Base-by-base conservation (phyloP, 2,329 filamentous ascomycete species). In the Monosporascus sp. region DNA sequence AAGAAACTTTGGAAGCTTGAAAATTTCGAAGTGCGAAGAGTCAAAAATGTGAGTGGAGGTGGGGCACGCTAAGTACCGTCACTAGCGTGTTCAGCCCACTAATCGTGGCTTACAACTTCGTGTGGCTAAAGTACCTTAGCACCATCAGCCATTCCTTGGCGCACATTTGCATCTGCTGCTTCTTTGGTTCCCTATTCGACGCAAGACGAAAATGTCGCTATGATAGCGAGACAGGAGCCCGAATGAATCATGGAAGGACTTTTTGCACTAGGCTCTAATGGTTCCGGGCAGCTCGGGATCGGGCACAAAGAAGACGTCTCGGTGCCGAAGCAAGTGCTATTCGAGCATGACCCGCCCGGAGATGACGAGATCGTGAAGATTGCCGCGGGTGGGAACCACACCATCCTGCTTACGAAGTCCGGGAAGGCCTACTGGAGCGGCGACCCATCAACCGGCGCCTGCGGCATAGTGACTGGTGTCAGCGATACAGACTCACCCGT, bases 351-450 rank as follows among this genome's bases (percentile, higher is more conserved):
- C 15, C 63, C 66, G 49, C 66, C 71, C 37, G 60, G 64, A 27
- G 66, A 72, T 15, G 63, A 67, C 25, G 57, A 68, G 17, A 67
- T 78, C 52, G 60, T 65, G 50, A 68, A 67, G 43, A 67, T 79
- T 9, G 73, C 73, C 20, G 77, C 89, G 7, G 93, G 93, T 4
- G 92, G 92, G 1, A 97, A 97, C 65, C 93, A 97, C 69, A 95
- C 90, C 0, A 72, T 97, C 4, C 67, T 96, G 9, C 74, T 91
- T 11, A 82, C 80, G n/a, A 65, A 74, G 4, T 66, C 75, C 25
- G 86, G 86, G 0, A 61, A 72, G 1, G 73, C 92, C 0, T 88
- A 82, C 63, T 85, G 81, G 63, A 79, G 83, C 46, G 91, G 91
- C 1, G 81, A 86, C 54, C 75, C 72, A 7, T 65, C 72, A 2